phyloP scores from a whole-genome alignment of 2,329 filamentous ascomycete genomes.

The Chrysosporium queenslandicum region DNA sequence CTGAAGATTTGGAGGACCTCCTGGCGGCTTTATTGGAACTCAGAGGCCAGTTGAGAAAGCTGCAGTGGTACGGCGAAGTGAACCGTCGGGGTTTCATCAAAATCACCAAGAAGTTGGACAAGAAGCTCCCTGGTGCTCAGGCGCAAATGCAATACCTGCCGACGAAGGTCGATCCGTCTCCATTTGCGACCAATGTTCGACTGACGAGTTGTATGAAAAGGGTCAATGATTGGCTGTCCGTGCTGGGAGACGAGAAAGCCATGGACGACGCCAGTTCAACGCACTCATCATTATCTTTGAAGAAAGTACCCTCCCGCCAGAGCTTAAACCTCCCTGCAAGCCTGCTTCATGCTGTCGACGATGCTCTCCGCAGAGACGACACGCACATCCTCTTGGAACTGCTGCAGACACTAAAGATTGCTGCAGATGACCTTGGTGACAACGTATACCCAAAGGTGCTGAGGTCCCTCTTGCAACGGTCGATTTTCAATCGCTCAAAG shows the following conservation, averaged over 20 bases:
- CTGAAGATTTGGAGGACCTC: constrained; percentile 83
- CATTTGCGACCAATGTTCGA: constrained; percentile 68
- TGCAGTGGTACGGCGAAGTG: constrained; percentile 97
- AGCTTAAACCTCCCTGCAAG: constrained; percentile 61
- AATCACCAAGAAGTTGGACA: constrained; percentile 98
- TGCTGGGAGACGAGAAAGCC: constrained; percentile 66
- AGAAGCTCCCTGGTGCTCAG: constrained; percentile 68
- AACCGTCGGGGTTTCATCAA: constrained; percentile 93
- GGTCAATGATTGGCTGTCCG: constrained; percentile 87
- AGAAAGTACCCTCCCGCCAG: constrained; percentile 64
- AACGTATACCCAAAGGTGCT: constrained; percentile 55
- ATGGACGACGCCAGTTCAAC: constrained; percentile 64
- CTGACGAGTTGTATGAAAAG: constrained; percentile 50
- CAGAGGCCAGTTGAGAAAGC: constrained; percentile 73
- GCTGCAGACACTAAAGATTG: constrained; percentile 49
- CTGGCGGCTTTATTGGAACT: constrained; percentile 84
- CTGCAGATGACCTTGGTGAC: constrained; percentile 48
- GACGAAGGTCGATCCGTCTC: constrained; percentile 78
- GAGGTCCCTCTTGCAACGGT: constrained; percentile 36
- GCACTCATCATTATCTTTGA: constrained; percentile 59
- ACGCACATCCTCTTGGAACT: constrained; percentile 37
- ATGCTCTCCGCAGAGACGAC: constrained; percentile 34
- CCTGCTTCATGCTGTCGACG: constrained; percentile 34
- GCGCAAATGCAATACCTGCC: constrained; percentile 79
- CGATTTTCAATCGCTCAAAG: constrained; percentile 62